These are phyloP conservation scores for Juglanconis juglandina DNA, from an alignment of 2,329 filamentous ascomycete species.

Conservation along the genomic window DNA sequence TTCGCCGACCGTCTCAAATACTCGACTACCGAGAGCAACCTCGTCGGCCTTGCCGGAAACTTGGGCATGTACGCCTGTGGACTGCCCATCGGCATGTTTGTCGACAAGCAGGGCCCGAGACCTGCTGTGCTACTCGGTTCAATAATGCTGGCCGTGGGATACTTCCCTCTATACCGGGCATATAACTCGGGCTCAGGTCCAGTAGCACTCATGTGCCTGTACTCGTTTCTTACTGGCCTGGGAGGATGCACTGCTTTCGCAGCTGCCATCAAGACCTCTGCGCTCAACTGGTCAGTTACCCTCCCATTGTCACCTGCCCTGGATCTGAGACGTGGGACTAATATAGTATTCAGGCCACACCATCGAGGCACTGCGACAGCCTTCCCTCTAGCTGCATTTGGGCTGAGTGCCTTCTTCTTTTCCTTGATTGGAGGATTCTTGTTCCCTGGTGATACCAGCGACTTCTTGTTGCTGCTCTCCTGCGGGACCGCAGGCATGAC, in stretches of 20 bases:
- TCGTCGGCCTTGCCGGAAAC: conserved; percentile 83
- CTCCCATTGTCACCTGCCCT: background rate
- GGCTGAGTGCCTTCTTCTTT: conserved; percentile 95
- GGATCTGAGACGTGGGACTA: background rate
- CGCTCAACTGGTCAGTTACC: conserved; percentile 69
- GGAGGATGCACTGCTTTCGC: conserved; percentile 91
- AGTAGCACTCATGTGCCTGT: conserved; percentile 69
- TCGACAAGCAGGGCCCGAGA: conserved; percentile 78
- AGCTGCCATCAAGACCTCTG: conserved; percentile 79
- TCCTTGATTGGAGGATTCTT: conserved; percentile 72
- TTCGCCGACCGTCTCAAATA: conserved; percentile 84
- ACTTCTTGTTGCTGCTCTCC: conserved; percentile 76
- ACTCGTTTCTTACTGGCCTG: conserved; percentile 79
- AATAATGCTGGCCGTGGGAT: conserved; percentile 70
- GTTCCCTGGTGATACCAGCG: conserved; percentile 79
- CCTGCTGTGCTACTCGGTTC: conserved; percentile 74
- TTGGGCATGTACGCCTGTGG: conserved; percentile 92
- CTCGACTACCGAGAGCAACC: conserved; percentile 87
- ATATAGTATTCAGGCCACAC: conserved; percentile 47
- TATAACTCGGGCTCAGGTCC: conserved; percentile 65
- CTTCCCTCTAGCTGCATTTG: conserved; percentile 88
- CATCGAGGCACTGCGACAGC: conserved; percentile 91
- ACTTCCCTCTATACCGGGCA: conserved; percentile 79
- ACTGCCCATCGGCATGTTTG: conserved; percentile 82
- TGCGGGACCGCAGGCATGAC: conserved; percentile 74